phyloP scores from a whole-genome alignment of 306 rosid species.

The Trichosanthes cucumerina region DNA sequence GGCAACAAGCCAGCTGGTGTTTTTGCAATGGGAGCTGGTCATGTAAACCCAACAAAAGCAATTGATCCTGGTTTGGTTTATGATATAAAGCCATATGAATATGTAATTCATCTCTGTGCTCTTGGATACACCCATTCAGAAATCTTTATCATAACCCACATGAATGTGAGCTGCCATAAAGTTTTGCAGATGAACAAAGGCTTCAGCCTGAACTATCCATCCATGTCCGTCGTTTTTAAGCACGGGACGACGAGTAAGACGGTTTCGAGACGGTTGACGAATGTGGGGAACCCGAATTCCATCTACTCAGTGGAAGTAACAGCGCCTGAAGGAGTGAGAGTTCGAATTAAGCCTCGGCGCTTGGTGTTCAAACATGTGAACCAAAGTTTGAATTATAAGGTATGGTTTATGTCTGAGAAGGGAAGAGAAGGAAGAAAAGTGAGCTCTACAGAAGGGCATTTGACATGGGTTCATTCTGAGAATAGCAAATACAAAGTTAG shows the following conservation, averaged over 20 bases:
- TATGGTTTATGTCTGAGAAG: conserved; percentile 54
- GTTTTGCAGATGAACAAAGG: conserved; percentile 44
- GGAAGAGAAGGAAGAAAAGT: conserved; percentile 9
- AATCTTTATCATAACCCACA: conserved; percentile 59
- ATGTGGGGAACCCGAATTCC: conserved; percentile 65
- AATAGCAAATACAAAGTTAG: conserved; percentile 47
- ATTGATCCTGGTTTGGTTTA: conserved; percentile 65
- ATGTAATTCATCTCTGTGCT: conserved; percentile 61
- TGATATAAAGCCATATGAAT: conserved; percentile 61
- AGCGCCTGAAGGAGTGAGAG: conserved; percentile 59
- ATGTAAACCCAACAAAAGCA: conserved; percentile 63
- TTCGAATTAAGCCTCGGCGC: conserved; percentile 53
- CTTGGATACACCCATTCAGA: conserved; percentile 61
- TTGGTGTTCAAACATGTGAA: conserved; percentile 35
- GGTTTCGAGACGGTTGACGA: conserved; percentile 48
- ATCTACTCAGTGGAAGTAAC: conserved; percentile 52
- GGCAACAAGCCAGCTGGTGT: conserved; percentile 49
- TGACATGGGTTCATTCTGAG: conserved; percentile 53
- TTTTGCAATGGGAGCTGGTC: conserved; percentile 72
- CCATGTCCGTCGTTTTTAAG: conserved; percentile 53
- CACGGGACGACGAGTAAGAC: conserved; percentile 31
- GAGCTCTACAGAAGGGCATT: conserved; percentile 50
- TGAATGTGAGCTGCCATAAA: conserved; percentile 56
- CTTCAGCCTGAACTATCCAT: conserved; percentile 80
- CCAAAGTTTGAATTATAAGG: conserved; percentile 53